A percentile compares a stretch with the other conserved stretches of the same genome.
Conservation (phyloP, 1,284 basidiomycete species). For the Somion occarium region DNA sequence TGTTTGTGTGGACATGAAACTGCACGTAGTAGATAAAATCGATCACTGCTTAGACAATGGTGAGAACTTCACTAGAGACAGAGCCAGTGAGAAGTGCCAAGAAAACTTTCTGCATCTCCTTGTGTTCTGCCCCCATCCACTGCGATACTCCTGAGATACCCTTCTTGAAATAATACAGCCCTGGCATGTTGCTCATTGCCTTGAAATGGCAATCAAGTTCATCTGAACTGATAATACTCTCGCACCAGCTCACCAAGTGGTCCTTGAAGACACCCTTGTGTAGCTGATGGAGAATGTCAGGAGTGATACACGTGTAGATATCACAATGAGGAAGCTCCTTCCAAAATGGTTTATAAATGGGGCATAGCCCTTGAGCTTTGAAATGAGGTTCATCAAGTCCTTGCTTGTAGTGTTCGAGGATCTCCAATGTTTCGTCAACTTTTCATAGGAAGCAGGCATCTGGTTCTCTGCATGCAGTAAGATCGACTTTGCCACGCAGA, state of each 20-base stretch:
- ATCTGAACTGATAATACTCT: conserved; percentile 14
- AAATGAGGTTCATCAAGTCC: conserved; percentile 1
- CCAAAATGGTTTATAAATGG: conserved; percentile 24
- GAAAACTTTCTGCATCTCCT: conserved; percentile 22
- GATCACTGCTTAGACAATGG: conserved; percentile 16
- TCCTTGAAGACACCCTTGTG: conserved; percentile 28
- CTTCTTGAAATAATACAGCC: conserved; percentile 21
- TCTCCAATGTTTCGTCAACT: not conserved
- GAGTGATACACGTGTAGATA: conserved; percentile 19
- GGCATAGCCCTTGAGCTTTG: conserved; percentile 10
- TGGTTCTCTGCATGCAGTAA: conserved; percentile 12
- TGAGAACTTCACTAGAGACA: conserved; percentile 3
- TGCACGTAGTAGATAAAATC: conserved; percentile 25
- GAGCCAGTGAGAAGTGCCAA: conserved; percentile 18
- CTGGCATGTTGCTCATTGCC: conserved; percentile 13
- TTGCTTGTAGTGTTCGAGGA: not conserved
- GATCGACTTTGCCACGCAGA: conserved; percentile 13
- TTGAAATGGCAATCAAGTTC: conserved; percentile 21
- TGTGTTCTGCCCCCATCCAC: conserved; percentile 23
- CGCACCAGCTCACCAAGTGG: conserved; percentile 25
- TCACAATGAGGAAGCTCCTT: conserved; percentile 17
- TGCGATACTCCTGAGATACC: conserved; percentile 22
- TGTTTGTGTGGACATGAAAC: conserved; percentile 16
- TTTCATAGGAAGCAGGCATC: conserved; percentile 5
- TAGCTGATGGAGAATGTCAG: conserved; percentile 26